phyloP scores from a whole-genome alignment of 1,284 basidiomycete species.

The Ceratobasidium sp. region DNA sequence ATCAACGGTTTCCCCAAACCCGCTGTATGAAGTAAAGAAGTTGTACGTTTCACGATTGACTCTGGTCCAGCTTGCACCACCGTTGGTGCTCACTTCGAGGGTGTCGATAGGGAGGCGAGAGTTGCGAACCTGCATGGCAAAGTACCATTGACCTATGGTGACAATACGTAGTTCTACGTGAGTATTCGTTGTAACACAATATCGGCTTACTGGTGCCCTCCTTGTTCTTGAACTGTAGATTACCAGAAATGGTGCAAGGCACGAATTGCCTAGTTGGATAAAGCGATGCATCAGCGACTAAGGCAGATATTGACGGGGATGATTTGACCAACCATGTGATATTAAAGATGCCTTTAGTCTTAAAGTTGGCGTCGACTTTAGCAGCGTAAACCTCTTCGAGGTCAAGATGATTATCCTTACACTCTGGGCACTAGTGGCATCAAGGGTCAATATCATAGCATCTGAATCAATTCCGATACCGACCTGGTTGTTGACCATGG shows the following conservation, averaged over 20 bases:
- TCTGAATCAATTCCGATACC: background rate
- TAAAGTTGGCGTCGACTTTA: background rate
- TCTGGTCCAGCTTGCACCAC: conserved; percentile 4
- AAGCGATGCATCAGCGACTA: background rate
- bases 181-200: background rate
- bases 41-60: conserved; percentile 3
- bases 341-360: conserved; percentile 1
- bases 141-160: background rate
- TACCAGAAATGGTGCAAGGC: background rate
- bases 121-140: conserved; percentile 7
- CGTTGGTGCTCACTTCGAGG: conserved; percentile 13
- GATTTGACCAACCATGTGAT: background rate
- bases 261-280: background rate
- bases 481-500: conserved; percentile 3
- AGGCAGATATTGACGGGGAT: background rate
- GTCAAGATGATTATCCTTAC: background rate
- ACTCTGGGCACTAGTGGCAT: background rate
- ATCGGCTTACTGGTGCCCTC: conserved; percentile 3
- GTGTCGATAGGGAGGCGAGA: conserved; percentile 5
- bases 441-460: background rate
- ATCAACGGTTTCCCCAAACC: background rate
- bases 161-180: background rate
- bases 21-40: conserved; percentile 3
- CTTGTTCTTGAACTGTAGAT: conserved; percentile 2
- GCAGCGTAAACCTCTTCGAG: conserved; percentile 1